phyloP scores from a whole-genome alignment of 768 basidiomycete species.

The Mycena rosella region DNA sequence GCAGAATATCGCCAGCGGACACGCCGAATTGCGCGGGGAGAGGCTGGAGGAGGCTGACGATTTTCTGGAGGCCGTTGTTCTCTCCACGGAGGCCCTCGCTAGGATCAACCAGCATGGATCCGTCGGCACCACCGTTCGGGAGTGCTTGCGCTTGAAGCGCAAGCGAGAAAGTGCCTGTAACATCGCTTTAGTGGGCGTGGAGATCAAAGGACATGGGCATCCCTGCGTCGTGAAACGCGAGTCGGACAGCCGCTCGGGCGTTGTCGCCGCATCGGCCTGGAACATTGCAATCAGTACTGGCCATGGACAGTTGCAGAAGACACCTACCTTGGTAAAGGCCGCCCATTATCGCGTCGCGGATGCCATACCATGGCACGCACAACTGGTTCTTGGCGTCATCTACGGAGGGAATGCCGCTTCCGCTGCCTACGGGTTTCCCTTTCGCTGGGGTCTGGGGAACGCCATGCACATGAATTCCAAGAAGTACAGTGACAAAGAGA shows the following conservation, averaged over 20 bases:
- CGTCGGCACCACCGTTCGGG: slow-evolving; percentile 25
- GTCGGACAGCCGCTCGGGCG: neutral
- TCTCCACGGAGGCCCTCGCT: neutral
- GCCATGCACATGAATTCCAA: no score
- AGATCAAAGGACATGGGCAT: neutral
- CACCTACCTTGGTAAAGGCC: slow-evolving; percentile 3
- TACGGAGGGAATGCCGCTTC: neutral
- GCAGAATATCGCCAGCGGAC: slow-evolving; percentile 1
- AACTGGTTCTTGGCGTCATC: neutral
- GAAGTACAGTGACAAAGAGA: no score
- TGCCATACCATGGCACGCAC: slow-evolving; percentile 16
- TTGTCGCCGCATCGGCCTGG: slow-evolving; percentile 3
- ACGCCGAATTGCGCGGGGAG: slow-evolving; percentile 6
- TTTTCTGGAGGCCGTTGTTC: slow-evolving; percentile 12
- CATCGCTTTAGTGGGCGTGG: neutral
- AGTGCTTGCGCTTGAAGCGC: slow-evolving; percentile 3
- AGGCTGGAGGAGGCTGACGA: slow-evolving; percentile 5
- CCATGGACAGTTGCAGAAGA: no score
- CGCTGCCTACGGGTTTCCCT: no score
- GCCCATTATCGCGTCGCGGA: slow-evolving; percentile 19
- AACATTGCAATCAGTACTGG: no score
- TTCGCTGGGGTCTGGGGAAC: no score
- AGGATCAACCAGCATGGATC: slow-evolving; percentile 21
- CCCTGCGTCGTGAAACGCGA: slow-evolving; percentile 18
- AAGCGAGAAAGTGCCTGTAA: slow-evolving; percentile 19